These are phyloP conservation scores for Aureobasidium melanogenum DNA, from an alignment of 2,329 filamentous ascomycete species.

Conservation along the genomic window DNA sequence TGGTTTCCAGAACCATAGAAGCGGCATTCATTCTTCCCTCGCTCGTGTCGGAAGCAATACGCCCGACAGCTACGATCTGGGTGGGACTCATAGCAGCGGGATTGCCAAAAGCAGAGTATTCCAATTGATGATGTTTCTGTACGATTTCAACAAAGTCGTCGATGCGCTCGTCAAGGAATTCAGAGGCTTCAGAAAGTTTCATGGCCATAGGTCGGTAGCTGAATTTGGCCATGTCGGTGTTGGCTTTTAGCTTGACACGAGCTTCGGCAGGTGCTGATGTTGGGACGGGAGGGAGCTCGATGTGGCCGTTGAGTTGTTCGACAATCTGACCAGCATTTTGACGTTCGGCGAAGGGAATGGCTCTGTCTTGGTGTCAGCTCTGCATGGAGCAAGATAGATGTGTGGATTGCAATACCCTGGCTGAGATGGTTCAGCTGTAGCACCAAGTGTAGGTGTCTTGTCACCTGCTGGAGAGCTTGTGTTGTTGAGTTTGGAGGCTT, in stretches of 20 bases:
- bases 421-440: neutral
- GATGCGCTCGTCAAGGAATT: constrained; percentile 90
- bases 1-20: constrained; percentile 82
- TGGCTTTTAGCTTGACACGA: constrained; percentile 75
- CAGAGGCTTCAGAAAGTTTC: constrained; percentile 86
- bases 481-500: constrained; percentile 35
- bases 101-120: constrained; percentile 76
- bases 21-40: constrained; percentile 80
- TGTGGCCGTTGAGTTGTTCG: constrained; percentile 72
- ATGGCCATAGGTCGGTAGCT: constrained; percentile 88
- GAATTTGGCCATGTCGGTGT: constrained; percentile 84
- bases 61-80: constrained; percentile 81
- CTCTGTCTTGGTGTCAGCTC: constrained; percentile 18
- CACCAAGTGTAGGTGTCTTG: constrained; percentile 23
- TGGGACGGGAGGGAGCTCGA: constrained; percentile 49
- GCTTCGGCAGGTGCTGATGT: constrained; percentile 64
- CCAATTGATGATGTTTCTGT: constrained; percentile 64
- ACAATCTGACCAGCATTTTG: constrained; percentile 70
- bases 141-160: constrained; percentile 75
- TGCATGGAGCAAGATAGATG: constrained; percentile 7
- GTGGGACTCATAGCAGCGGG: constrained; percentile 75
- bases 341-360: constrained; percentile 65
- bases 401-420: neutral
- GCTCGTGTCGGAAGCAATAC: constrained; percentile 80
- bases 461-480: constrained; percentile 42